Conservation (phyloP, 441 rosid species). For the Bruguiera hainesii region DNA sequence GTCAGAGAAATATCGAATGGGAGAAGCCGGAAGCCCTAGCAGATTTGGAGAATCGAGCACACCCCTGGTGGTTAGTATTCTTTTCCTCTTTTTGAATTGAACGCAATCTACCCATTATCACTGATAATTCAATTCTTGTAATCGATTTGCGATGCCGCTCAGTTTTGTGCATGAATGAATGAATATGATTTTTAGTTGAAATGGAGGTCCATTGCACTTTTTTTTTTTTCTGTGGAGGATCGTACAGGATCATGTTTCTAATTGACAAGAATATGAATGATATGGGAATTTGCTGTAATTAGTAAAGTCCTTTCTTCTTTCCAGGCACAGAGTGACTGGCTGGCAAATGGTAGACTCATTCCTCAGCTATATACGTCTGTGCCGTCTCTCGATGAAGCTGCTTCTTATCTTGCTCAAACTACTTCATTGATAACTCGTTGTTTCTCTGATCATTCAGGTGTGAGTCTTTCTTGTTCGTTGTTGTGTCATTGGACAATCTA, state of each 20-base stretch:
- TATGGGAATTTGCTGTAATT: background rate
- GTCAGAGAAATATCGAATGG: constrained; percentile 41
- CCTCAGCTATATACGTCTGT: constrained; percentile 64
- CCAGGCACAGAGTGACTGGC: constrained; percentile 36
- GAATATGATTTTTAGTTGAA: too few species aligned
- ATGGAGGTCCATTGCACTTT: too few species aligned
- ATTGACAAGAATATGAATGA: background rate
- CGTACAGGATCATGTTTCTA: too few species aligned
- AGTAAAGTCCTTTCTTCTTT: background rate
- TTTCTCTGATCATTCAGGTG: constrained; percentile 79
- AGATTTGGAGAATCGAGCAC: constrained; percentile 26
- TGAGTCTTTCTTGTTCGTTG: constrained; percentile 6
- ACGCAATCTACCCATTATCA: too few species aligned
- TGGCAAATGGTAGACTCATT: constrained; percentile 35
- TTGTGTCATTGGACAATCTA: background rate
- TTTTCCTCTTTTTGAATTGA: background rate
- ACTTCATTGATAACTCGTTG: constrained; percentile 78
- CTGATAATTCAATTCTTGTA: background rate
- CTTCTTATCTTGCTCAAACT: constrained; percentile 77
- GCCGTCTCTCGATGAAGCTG: constrained; percentile 77
- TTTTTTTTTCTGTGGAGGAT: too few species aligned
- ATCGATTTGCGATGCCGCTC: too few species aligned
- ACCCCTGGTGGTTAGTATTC: constrained; percentile 42
- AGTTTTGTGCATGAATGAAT: too few species aligned
- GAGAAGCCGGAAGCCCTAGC: constrained; percentile 37